Base-by-base conservation (phyloP, 2,329 filamentous ascomycete species). In the Aspergillus piperis region DNA sequence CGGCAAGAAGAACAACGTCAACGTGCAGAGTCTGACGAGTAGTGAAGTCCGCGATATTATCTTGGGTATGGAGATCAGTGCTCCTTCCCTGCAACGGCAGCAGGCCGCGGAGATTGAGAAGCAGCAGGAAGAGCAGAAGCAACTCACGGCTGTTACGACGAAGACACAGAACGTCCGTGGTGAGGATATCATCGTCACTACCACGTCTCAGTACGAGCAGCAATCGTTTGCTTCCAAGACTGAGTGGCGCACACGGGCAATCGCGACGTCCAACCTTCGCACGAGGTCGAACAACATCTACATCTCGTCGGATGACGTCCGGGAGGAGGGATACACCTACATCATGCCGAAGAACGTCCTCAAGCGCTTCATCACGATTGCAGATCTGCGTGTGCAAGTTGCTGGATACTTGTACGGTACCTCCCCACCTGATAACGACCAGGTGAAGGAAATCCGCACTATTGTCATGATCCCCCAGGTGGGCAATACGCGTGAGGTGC, bases 1-100 rank as follows among this genome's bases (percentile, higher is more conserved):
- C 74, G 95, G 95, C 73, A 99, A 98, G 86, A 99, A 99, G 86
- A 99, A 99, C 83, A 99, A 98, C 69, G 95, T 99, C 81, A 99
- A 99, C 70, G 94, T 95, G 11, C 96, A 96, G 15, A 96, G 92
- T 75, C 83, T 99, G 78, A 99, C 95, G 1, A 96, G 88, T 74
- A 96, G 91, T 70, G 95, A 99, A 86, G 95, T 99, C 54, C 89
- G 95, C 70, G 95, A 99, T 73, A 98, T 99, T 71, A 99, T 99
- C 70, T 80, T 99, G 64, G 95, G 95, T 84, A 99, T 99, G 96
- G 96, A 99, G 76, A 99, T 99, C 61, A 96, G 92, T 61, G 96
- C 95, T 27, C 95, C 95, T 23, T 98, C 94, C 1, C 90, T 99
- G 88, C 95, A 99, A 80, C 89, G 96, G 73, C 96, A 99, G 78